phyloP scores from a whole-genome alignment of 495 filamentous ascomycete genomes.

The Penicillium turbatum region DNA sequence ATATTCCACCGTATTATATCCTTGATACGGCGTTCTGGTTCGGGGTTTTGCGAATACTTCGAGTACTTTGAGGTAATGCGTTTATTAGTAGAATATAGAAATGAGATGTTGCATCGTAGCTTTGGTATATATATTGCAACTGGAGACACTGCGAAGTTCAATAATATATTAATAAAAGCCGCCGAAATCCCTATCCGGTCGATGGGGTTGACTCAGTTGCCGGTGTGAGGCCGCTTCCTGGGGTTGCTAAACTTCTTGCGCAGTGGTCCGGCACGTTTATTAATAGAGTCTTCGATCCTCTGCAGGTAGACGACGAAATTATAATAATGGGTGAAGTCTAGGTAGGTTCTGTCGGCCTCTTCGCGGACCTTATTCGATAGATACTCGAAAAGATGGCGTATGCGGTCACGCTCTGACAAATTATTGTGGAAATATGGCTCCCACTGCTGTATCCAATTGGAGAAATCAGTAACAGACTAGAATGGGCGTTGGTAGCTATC shows the following conservation, averaged over 20 bases:
- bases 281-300: slow-evolving; percentile 6
- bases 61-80: too few relatives aligned
- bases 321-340: slow-evolving; percentile 7
- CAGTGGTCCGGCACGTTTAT: background rate
- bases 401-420: background rate
- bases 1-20: too few relatives aligned
- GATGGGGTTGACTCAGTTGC: background rate
- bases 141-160: too few relatives aligned
- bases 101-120: too few relatives aligned
- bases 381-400: slow-evolving; percentile 16
- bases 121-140: too few relatives aligned
- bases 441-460: slow-evolving; percentile 12
- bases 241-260: background rate
- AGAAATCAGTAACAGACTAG: slow-evolving; percentile 14
- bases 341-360: background rate
- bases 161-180: too few relatives aligned
- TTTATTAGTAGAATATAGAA: too few relatives aligned
- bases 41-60: too few relatives aligned
- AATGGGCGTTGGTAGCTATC: slow-evolving; percentile 1
- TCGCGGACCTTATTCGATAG: background rate
- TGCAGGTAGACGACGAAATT: slow-evolving; percentile 15
- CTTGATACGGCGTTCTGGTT: too few relatives aligned
- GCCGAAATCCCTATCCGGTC: too few relatives aligned
- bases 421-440: slow-evolving; percentile 5
- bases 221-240: slow-evolving; percentile 1